These are phyloP conservation scores for Linnemannia hyalina DNA, from an alignment of 192 early-diverging fungal species.

Conservation along the genomic window DNA sequence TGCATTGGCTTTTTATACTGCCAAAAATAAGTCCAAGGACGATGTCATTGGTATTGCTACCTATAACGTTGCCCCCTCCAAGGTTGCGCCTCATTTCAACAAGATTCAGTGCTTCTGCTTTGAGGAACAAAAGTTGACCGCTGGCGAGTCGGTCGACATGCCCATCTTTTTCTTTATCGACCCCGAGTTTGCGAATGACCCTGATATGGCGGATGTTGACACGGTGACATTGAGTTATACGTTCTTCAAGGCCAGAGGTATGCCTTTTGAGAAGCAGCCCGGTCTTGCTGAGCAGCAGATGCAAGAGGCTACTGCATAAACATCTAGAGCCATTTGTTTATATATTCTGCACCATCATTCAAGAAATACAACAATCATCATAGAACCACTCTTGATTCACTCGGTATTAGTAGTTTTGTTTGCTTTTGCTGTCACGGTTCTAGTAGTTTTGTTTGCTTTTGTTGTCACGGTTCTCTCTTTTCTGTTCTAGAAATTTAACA, in stretches of 20 bases:
- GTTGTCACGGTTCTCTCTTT: background rate
- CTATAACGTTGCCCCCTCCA: constrained; percentile 94
- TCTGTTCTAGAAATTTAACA: background rate
- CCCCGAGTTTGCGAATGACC: constrained; percentile 95
- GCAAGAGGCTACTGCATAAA: constrained; percentile 2
- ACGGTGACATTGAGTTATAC: constrained; percentile 95
- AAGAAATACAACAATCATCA: background rate
- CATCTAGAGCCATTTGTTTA: background rate
- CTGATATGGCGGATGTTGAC: constrained; percentile 94
- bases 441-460: background rate
- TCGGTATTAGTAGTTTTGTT: background rate
- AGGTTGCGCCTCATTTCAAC: constrained; percentile 97
- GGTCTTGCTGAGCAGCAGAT: constrained; percentile 32
- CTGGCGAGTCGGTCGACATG: constrained; percentile 95
- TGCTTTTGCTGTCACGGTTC: no score
- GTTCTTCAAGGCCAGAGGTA: constrained; percentile 83
- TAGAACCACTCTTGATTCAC: background rate
- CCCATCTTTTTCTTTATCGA: constrained; percentile 98
- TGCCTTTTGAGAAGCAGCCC: constrained; percentile 53
- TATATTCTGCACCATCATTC: background rate
- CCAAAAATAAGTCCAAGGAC: constrained; percentile 86
- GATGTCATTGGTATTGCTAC: constrained; percentile 97
- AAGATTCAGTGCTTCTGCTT: constrained; percentile 99
- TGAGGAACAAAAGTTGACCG: constrained; percentile 94
- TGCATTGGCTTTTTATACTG: constrained; percentile 95